Evolutionary conservation across 1,284 basidiomycete genomes (phyloP).

Genomic region (Papiliotrema laurentii): DNA sequence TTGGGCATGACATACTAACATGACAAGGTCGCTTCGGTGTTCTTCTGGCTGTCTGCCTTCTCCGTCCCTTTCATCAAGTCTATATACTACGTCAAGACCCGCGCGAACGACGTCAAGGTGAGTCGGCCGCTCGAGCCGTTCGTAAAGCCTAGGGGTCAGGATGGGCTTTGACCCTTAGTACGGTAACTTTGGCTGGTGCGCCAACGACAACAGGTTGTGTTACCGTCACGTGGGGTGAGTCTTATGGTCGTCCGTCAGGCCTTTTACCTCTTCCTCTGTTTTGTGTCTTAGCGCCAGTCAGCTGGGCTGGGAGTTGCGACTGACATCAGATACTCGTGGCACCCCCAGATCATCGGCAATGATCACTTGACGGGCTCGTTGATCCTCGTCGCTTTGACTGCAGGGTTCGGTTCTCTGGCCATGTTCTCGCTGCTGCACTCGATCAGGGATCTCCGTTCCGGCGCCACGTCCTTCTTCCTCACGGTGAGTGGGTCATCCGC

Average conservation of each 20-base stretch:
- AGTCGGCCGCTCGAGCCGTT: slow-evolving; percentile 4
- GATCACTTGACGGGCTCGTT: slow-evolving; percentile 29
- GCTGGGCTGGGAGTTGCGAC: background rate
- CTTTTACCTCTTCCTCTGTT: background rate
- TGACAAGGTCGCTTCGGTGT: slow-evolving; percentile 27
- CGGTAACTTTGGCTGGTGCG: slow-evolving; percentile 31
- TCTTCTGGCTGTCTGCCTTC: slow-evolving; percentile 39
- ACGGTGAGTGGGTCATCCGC: slow-evolving; percentile 22
- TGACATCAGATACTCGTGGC: slow-evolving; percentile 21
- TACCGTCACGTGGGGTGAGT: slow-evolving; percentile 26
- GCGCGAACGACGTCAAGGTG: slow-evolving; percentile 20
- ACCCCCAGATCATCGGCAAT: slow-evolving; percentile 20
- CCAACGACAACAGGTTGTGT: slow-evolving; percentile 7
- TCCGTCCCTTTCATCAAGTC: slow-evolving; percentile 31
- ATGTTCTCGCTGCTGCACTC: slow-evolving; percentile 24
- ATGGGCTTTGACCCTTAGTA: slow-evolving; percentile 9
- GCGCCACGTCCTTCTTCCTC: slow-evolving; percentile 20
- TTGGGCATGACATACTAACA: background rate
- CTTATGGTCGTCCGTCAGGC: background rate
- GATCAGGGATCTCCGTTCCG: slow-evolving; percentile 17
- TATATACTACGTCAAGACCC: slow-evolving; percentile 31
- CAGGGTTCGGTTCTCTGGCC: slow-evolving; percentile 28
- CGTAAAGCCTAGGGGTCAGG: background rate
- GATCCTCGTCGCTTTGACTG: slow-evolving; percentile 36
- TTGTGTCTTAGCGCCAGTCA: too few relatives aligned